Base-by-base conservation (phyloP, 1,139 yeast genomes). In the Yamadazyma triangularis region DNA sequence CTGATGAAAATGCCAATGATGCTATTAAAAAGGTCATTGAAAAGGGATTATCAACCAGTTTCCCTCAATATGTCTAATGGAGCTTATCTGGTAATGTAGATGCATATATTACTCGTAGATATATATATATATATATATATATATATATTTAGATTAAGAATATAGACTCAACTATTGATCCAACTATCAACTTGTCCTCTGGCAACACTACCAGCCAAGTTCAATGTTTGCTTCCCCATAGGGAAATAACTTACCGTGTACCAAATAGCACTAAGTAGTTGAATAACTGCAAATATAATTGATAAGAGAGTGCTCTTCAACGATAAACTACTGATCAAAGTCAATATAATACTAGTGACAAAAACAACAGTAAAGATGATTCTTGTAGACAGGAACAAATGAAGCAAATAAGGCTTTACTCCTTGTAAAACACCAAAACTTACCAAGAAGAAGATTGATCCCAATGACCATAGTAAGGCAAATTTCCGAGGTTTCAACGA, bases 231-330 rank as follows among this genome's bases (percentile, higher is more conserved):
- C 27, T 66, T 61, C 2, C 83, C 83, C 60, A 73, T 56, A 3
- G 84, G 83, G 53, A 77, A 77, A 48, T 77, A 77, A 42, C 83
- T 76, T 4, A 77, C 71, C 0, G 80, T 68, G 47, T 77, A 77
- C 69, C 75, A 72, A 5, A 75, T 33, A 9, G 76, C 77, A 42
- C 75, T 60, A 3, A 75, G 31, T 31, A 75, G 53, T 42, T 77
- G 84, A 2, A 73, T 42, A 2, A 59, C 58, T 13, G 79, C 78
- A 45, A 73, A 70, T 7, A 76, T 36, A 2, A 77, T 63, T 3
- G 78, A 72, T 22, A 74, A 53, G 3, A 77, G 28, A 1, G 74
- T 63, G 35, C 71, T 65, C 37, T 63, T 66, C 52, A 73, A 60
- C 1, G 64, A 53, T 30, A 77, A 51, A 40, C 75, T 59, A 32